Conservation (phyloP, 2,329 filamentous ascomycete genomes). For the Boeremia lycopersici region DNA sequence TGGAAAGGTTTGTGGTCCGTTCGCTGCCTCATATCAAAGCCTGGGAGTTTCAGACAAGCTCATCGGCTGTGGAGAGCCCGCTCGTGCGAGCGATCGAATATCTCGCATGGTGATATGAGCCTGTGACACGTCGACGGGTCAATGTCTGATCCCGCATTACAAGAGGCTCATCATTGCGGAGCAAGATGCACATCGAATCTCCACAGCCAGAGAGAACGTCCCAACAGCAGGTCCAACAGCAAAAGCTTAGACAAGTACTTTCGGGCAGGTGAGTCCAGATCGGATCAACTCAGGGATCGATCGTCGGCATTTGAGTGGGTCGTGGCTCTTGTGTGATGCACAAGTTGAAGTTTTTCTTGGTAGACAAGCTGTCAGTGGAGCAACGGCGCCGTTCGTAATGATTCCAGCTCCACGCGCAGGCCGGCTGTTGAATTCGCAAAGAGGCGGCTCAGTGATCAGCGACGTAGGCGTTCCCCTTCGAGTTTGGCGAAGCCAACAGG, state of each 20-base stretch:
- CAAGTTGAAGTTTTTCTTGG: not conserved
- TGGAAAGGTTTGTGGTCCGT: conserved; percentile 5
- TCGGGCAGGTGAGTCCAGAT: conserved; percentile 26
- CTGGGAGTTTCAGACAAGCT: conserved; percentile 10
- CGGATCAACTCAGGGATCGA: conserved; percentile 32
- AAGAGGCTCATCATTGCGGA: conserved; percentile 15
- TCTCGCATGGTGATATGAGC: not conserved
- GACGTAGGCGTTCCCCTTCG: conserved; percentile 13
- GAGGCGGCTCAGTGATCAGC: conserved; percentile 14
- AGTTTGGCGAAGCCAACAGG: conserved; percentile 15
- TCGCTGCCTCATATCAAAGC: conserved; percentile 11
- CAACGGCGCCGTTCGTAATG: not conserved
- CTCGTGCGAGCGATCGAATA: conserved; percentile 5
- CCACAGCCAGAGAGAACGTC: conserved; percentile 7
- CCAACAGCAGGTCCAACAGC: conserved; percentile 13
- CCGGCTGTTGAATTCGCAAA: conserved; percentile 10
- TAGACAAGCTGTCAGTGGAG: conserved; percentile 12
- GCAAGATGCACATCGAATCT: conserved; percentile 6
- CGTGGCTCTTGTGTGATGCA: not conserved
- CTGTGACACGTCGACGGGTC: conserved; percentile 9
- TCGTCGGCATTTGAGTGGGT: conserved; percentile 1
- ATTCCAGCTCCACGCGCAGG: conserved; percentile 13
- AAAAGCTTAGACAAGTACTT: conserved; percentile 23
- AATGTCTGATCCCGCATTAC: conserved; percentile 4
- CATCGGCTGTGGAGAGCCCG: conserved; percentile 3